A percentile compares a stretch with the other conserved stretches of the same genome.
phyloP scores from a whole-genome alignment of 176 grass and related monocot species.

The Zoysia pacifica region DNA sequence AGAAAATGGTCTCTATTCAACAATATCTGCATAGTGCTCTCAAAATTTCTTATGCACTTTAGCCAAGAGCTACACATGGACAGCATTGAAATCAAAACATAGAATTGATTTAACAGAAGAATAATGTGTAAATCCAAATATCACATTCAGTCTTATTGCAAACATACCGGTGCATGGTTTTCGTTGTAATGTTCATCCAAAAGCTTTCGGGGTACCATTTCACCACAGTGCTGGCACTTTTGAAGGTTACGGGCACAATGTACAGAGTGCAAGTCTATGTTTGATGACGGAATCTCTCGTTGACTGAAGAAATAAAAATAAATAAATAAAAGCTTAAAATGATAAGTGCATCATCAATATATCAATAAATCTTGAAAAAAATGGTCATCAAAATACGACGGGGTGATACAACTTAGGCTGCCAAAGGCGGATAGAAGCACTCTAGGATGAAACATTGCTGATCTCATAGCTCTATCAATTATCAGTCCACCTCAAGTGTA shows the following conservation, averaged over 20 bases:
- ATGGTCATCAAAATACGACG: no score
- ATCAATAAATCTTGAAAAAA: neutral
- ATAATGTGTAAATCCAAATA: neutral
- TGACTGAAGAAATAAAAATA: constrained; percentile 43
- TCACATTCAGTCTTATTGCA: neutral
- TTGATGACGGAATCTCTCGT: constrained; percentile 65
- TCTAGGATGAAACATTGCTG: neutral
- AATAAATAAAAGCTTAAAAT: constrained; percentile 7
- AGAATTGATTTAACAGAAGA: no score
- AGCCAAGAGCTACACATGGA: neutral
- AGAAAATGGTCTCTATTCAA: neutral
- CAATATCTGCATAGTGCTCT: neutral
- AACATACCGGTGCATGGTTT: constrained; percentile 67
- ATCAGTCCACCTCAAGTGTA: neutral
- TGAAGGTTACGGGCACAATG: constrained; percentile 78
- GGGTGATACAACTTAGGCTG: neutral
- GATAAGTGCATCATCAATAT: neutral
- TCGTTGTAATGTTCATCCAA: constrained; percentile 71
- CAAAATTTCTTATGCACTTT: neutral
- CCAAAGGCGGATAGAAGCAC: neutral
- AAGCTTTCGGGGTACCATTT: constrained; percentile 70
- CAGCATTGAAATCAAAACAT: neutral
- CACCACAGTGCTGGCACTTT: constrained; percentile 67
- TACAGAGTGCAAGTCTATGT: constrained; percentile 73
- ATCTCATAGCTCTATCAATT: neutral